Evolutionary conservation across 257 asterid species (phyloP), one percentile per base, ranked within the genome.

Genomic region (Salvia hispanica): DNA sequence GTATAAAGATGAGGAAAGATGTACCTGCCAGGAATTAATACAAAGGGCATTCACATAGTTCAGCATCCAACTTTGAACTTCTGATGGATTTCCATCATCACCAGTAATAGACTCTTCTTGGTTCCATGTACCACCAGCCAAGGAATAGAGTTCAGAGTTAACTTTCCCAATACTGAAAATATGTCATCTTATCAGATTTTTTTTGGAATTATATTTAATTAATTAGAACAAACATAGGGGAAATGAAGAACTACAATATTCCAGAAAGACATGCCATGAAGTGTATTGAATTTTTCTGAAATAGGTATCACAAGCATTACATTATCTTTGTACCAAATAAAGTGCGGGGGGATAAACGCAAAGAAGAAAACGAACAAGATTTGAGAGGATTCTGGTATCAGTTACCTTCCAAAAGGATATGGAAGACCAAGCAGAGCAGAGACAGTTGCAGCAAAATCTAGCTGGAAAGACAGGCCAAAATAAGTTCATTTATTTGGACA

Each of bases 21-120:
- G 78, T 70, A 86, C 98, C 97, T 93, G 99, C 99, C 99, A 93
- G 71, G 97, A 83, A 81, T 93, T 93, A 72, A 93, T 83, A 83
- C 99, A 93, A 58, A 93, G 97, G 33, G 73, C 90, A 77, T 88
- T 93, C 66, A 62, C 88, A 77, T 88, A 93, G 71, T 80, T 72
- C 80, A 77, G 82, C 84, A 88, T 81, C 95, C 95, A 88, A 59
- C 62, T 79, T 45, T 83, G 86, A 67, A 73, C 80, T 70, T 51
- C 77, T 37, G 81, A 78, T 48, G 66, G 75, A 74, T 66, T 72
- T 68, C 72, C 77, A 67, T 62, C 84, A 66, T 72, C 70, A 66
- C 59, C 64, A 13, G 69, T 14, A 33, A 74, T 72, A 15, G 80
- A 43, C 16, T 42, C 76, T 18, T 79, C 81, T 57, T 72, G 74